Evolutionary conservation across 495 filamentous ascomycete species (phyloP), one percentile per base, ranked within the genome.

Genomic region (Penicillium bialowiezense): DNA sequence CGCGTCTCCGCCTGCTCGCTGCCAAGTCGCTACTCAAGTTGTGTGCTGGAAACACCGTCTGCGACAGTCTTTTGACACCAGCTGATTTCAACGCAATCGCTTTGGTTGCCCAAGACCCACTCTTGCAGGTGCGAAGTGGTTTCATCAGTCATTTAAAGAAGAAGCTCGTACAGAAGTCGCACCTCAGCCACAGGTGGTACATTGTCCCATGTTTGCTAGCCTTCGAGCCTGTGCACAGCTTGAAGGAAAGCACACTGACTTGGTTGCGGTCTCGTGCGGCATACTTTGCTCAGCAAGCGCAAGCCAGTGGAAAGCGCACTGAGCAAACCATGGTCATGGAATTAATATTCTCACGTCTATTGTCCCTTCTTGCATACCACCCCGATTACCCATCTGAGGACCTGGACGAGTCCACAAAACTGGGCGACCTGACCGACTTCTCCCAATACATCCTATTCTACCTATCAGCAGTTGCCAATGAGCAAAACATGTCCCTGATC

Each of bases 291-390:
- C 69, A 71, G 33, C 65, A 72, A 38, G 57, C 56, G 6, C 63
- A 69, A 42, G 60, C 52, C 5, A 66, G 52, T 43, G 64, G 65
- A 14, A 77, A 72, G 36, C 71, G 73, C 7, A 70, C 63, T 5
- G 69, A 75, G 15, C 65, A 70, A 39, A 76, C 83, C 21, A 82
- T 74, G 29, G 75, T 85, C 7, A 86, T 97, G 76, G 95, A 97
- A 65, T 75, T 84, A 13, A 75, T 87, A n/a, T 88, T 99, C 64
- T 79, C 88, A 13, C 86, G 93, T 17, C 76, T 97, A 12, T 68
- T 97, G 33, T 93, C 88, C 32, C 72, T 97, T 19, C 81, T 97
- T 14, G 91, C 92, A 12, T 93, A 97, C 62, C 93, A 99, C 67
- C 93, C 91, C 1, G 95, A 99, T 64, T 99, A 92, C 63, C 73